A percentile compares a stretch with the other conserved stretches of the same genome.
phyloP scores from a whole-genome alignment of 2,329 filamentous ascomycete genomes.

The Penicillium sp. region DNA sequence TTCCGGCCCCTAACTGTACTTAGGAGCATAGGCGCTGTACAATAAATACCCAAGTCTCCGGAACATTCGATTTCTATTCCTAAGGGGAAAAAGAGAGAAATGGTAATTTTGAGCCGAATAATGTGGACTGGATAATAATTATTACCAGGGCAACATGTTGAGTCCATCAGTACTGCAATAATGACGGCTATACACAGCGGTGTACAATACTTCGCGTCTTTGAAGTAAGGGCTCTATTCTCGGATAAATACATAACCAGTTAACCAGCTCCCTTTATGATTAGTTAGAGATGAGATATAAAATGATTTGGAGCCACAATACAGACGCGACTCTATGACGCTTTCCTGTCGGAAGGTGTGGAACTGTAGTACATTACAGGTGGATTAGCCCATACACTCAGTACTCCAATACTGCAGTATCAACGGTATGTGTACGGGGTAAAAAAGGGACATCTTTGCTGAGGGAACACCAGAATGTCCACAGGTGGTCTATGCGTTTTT shows the following conservation, averaged over 20 bases:
- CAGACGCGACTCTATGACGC: slow-evolving; percentile 19
- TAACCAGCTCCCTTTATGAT: not conserved
- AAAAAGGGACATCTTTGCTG: not conserved
- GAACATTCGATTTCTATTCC: not conserved
- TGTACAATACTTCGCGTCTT: not conserved
- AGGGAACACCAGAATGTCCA: not conserved
- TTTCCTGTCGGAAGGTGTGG: slow-evolving; percentile 8
- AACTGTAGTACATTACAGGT: slow-evolving; percentile 6
- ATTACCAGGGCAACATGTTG: not conserved
- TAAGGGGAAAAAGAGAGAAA: not conserved
- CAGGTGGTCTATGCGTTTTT: not conserved
- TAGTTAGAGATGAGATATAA: not conserved
- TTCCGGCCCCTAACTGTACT: not conserved
- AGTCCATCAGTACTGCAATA: not conserved
- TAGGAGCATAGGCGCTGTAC: not conserved
- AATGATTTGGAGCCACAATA: not conserved
- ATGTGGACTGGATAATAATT: not conserved
- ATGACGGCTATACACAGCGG: not conserved
- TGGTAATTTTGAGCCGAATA: not conserved
- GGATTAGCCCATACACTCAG: not conserved
- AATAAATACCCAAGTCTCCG: not conserved
- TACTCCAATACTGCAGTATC: not conserved
- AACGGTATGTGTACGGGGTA: not conserved
- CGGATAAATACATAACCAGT: slow-evolving; percentile 1
- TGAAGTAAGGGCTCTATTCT: not conserved